Conservation (phyloP, 2,329 filamentous ascomycete species). For the Periglandula ipomoeae region DNA sequence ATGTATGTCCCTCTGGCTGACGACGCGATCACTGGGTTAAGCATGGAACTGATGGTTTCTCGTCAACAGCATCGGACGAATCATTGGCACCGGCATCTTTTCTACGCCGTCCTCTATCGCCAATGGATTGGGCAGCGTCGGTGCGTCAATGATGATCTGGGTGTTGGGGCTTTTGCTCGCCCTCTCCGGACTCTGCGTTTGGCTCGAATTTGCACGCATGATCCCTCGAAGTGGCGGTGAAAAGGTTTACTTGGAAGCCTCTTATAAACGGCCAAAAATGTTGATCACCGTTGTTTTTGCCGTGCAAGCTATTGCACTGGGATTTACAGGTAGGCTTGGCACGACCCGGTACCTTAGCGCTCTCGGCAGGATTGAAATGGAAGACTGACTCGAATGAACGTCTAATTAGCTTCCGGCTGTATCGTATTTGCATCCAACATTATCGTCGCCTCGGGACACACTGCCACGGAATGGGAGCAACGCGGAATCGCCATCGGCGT, state of each 20-base stretch:
- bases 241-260: slow-evolving; percentile 58
- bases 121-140: slow-evolving; percentile 12
- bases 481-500: slow-evolving; percentile 47
- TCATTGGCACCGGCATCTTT: slow-evolving; percentile 15
- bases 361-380: too few species aligned
- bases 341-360: too few species aligned
- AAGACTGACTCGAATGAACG: too few species aligned
- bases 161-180: slow-evolving; percentile 12
- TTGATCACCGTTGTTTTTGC: slow-evolving; percentile 51
- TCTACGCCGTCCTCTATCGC: slow-evolving; percentile 14
- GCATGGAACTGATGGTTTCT: too few species aligned
- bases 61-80: slow-evolving; percentile 14
- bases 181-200: slow-evolving; percentile 43
- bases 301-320: slow-evolving; percentile 51
- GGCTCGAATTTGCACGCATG: slow-evolving; percentile 53
- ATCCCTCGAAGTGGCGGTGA: slow-evolving; percentile 55
- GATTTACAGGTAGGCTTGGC: too few species aligned
- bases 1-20: too few species aligned
- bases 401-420: slow-evolving; percentile 33
- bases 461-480: slow-evolving; percentile 43
- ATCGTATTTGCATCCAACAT: slow-evolving; percentile 43
- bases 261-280: slow-evolving; percentile 49
- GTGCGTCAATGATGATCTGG: slow-evolving; percentile 13
- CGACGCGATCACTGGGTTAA: too few species aligned
- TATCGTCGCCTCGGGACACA: slow-evolving; percentile 41